Conservation (phyloP, 2,329 filamentous ascomycete genomes). For the Hymenoscyphus infarciens region DNA sequence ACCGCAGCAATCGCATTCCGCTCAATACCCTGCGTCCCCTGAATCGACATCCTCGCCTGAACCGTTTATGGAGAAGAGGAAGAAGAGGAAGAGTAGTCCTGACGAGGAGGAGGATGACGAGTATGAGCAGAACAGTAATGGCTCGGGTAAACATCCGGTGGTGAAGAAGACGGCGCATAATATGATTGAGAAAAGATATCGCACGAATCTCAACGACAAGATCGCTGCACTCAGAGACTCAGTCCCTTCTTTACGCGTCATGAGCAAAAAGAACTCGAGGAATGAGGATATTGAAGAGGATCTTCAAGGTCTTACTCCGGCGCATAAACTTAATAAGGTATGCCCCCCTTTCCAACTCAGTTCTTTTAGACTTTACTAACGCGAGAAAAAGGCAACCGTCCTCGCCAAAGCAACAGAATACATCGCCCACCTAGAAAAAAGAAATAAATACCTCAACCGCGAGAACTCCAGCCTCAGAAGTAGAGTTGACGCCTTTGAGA, state of each 20-base stretch:
- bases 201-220: constrained; percentile 80
- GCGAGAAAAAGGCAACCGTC: constrained; percentile 42
- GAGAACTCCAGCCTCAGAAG: constrained; percentile 77
- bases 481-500: constrained; percentile 72
- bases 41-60: constrained; percentile 37
- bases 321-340: constrained; percentile 68
- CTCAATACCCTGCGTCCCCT: constrained; percentile 36
- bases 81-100: constrained; percentile 37
- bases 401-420: constrained; percentile 95
- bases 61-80: constrained; percentile 43
- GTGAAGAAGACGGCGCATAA: constrained; percentile 79
- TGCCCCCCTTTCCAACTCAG: background rate
- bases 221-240: constrained; percentile 72
- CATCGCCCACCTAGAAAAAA: constrained; percentile 87
- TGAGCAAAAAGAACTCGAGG: constrained; percentile 42
- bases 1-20: constrained; percentile 41
- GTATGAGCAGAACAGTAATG: constrained; percentile 43
- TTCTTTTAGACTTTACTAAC: background rate
- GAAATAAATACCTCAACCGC: constrained; percentile 75
- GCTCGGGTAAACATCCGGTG: constrained; percentile 37
- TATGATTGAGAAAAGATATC: constrained; percentile 81
- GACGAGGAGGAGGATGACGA: constrained; percentile 40
- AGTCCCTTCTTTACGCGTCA: constrained; percentile 63
- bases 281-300: constrained; percentile 59
- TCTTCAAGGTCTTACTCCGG: constrained; percentile 56